A percentile compares a stretch with the other conserved stretches of the same genome.
Evolutionary conservation across 2,329 filamentous ascomycete species (phyloP).

Genomic region (Aspergillus pseudoglaucus): DNA sequence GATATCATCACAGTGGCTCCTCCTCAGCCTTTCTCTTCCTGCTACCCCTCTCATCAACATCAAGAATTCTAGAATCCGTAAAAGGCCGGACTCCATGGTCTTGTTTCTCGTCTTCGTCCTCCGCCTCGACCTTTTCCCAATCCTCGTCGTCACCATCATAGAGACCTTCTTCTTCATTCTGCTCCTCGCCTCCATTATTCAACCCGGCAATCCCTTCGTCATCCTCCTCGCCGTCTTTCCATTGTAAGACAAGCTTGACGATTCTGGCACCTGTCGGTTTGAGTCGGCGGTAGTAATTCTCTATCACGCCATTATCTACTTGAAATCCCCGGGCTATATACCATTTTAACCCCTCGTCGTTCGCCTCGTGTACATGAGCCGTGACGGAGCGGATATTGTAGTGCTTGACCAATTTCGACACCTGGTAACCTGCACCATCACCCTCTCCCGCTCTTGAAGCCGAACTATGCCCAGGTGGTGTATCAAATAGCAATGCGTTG

Average conservation of each 20-base stretch:
- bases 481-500: constrained; percentile 31
- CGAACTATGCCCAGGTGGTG: constrained; percentile 3
- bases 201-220: background rate
- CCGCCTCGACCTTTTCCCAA: constrained; percentile 37
- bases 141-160: constrained; percentile 34
- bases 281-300: constrained; percentile 54
- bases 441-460: constrained; percentile 2
- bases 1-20: constrained; percentile 15
- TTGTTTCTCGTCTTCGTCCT: constrained; percentile 27
- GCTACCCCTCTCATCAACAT: constrained; percentile 14
- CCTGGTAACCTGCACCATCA: constrained; percentile 6
- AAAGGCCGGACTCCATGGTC: constrained; percentile 27
- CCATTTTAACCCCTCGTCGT: constrained; percentile 55
- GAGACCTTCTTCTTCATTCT: constrained; percentile 4
- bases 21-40: constrained; percentile 28
- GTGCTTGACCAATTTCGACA: constrained; percentile 37
- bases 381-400: constrained; percentile 49
- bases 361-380: constrained; percentile 60
- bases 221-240: constrained; percentile 17
- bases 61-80: constrained; percentile 26
- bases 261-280: constrained; percentile 51
- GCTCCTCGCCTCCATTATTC: background rate
- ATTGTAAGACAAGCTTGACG: constrained; percentile 34
- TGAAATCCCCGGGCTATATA: constrained; percentile 54
- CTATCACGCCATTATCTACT: constrained; percentile 43